Evolutionary conservation across 805 yeast genomes (phyloP).

Genomic region (Candida anglica): DNA sequence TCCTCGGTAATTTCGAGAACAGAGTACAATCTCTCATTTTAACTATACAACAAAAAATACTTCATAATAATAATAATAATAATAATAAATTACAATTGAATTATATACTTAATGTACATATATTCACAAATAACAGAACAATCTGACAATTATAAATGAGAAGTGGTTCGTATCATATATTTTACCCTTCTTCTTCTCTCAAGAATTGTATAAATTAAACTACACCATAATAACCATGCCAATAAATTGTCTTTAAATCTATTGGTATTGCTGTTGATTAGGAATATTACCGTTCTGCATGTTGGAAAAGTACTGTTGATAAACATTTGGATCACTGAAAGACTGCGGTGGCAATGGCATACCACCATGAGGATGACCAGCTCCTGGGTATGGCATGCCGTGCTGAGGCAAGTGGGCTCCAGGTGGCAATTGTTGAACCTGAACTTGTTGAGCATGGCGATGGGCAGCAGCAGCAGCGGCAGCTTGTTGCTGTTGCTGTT

Average conservation of each 20-base stretch:
- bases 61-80: too few relatives aligned
- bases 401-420: slow-evolving; percentile 35
- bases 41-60: too few relatives aligned
- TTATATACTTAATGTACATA: too few relatives aligned
- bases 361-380: slow-evolving; percentile 35
- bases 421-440: slow-evolving; percentile 31
- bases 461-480: slow-evolving; percentile 8
- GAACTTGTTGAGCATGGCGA: slow-evolving; percentile 7
- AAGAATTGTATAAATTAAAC: background rate
- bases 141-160: too few relatives aligned
- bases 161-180: background rate
- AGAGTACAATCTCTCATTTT: too few relatives aligned
- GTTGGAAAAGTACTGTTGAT: slow-evolving; percentile 60
- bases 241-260: slow-evolving; percentile 6
- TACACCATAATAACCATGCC: background rate
- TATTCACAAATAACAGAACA: too few relatives aligned
- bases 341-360: slow-evolving; percentile 42
- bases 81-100: too few relatives aligned
- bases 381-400: slow-evolving; percentile 43
- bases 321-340: slow-evolving; percentile 53
- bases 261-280: slow-evolving; percentile 56
- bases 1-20: too few relatives aligned
- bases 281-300: slow-evolving; percentile 47
- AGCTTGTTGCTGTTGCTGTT: slow-evolving; percentile 16
- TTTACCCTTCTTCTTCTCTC: background rate